phyloP scores from a whole-genome alignment of 306 rosid genomes.

The Albizia julibrissin region DNA sequence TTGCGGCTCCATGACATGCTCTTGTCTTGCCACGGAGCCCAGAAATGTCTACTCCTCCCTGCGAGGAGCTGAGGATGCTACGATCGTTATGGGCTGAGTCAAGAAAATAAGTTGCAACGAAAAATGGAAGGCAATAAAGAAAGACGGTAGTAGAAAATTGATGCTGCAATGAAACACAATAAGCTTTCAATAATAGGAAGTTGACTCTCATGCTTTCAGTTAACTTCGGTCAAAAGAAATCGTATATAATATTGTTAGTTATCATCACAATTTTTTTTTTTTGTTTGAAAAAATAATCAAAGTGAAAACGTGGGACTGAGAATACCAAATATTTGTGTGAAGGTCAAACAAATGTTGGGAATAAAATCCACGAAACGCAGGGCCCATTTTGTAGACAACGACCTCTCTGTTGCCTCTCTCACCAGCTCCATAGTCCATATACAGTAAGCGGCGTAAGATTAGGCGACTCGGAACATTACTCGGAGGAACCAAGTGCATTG shows the following conservation, averaged over 20 bases:
- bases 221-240: background rate
- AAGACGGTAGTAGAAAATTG: background rate
- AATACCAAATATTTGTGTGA: background rate
- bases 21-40: background rate
- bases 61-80: too few species aligned
- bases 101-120: background rate
- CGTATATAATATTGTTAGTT: background rate
- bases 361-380: background rate
- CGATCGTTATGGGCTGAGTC: too few species aligned
- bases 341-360: background rate
- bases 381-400: background rate
- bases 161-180: background rate
- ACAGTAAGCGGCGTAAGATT: background rate
- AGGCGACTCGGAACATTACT: background rate
- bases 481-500: background rate
- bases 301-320: background rate
- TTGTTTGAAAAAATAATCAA: background rate
- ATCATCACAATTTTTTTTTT: background rate
- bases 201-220: background rate
- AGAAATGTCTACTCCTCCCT: background rate
- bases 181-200: background rate
- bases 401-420: background rate
- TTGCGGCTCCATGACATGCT: too few species aligned
- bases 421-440: background rate
- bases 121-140: too few species aligned